phyloP scores from a whole-genome alignment of 1,284 basidiomycete species.

The Xanthoconium separans region DNA sequence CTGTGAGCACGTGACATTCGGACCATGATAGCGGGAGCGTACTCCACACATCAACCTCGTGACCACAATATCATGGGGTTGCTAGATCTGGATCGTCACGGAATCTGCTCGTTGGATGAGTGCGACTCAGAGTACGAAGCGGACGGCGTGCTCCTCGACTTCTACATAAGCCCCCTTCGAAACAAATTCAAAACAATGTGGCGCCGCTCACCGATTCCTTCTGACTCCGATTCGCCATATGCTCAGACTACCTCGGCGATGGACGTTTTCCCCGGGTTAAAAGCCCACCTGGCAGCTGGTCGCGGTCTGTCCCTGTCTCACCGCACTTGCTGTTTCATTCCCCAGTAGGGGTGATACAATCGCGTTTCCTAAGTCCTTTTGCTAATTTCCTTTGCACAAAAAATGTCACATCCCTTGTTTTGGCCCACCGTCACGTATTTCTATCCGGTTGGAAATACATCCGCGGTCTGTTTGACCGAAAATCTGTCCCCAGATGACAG shows the following conservation, averaged over 20 bases:
- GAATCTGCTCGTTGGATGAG: too few relatives aligned
- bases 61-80: too few relatives aligned
- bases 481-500: conserved; percentile 44
- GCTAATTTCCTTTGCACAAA: not conserved
- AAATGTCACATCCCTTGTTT: conserved; percentile 36
- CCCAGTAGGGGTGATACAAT: not conserved
- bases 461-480: conserved; percentile 48
- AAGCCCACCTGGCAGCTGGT: not conserved
- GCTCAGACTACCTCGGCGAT: too few relatives aligned
- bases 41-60: too few relatives aligned
- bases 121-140: too few relatives aligned
- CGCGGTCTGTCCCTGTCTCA: not conserved
- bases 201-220: not conserved
- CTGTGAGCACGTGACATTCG: too few relatives aligned
- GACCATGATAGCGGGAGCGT: too few relatives aligned
- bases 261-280: too few relatives aligned
- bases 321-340: not conserved
- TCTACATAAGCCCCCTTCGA: too few relatives aligned
- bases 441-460: conserved; percentile 59
- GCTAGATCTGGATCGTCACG: too few relatives aligned
- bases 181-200: too few relatives aligned
- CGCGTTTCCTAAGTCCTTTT: not conserved
- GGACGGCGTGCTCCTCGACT: too few relatives aligned
- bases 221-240: not conserved
- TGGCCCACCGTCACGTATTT: conserved; percentile 37